Evolutionary conservation across 2,329 filamentous ascomycete species (phyloP).

Genomic region (Sordariomycetes sp.): DNA sequence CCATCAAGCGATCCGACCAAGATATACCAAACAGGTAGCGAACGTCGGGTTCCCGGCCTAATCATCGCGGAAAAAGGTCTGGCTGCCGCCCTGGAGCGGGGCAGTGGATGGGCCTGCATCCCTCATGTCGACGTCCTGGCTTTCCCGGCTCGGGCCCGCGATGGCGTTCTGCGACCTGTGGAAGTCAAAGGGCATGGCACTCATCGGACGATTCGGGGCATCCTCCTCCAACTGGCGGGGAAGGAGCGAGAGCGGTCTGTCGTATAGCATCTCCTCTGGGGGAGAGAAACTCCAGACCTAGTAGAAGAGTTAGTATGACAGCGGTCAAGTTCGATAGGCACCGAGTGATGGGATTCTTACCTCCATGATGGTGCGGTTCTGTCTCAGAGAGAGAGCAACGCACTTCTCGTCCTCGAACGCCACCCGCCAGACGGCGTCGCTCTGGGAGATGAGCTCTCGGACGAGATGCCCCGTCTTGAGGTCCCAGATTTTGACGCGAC

Average conservation of each 20-base stretch:
- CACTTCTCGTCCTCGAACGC: constrained; percentile 98
- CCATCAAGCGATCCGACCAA: neutral
- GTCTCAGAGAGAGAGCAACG: constrained; percentile 83
- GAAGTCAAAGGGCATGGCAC: constrained; percentile 36
- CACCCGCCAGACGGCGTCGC: constrained; percentile 94
- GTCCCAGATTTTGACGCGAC: constrained; percentile 98
- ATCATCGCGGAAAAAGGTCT: constrained; percentile 41
- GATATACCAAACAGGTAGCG: neutral
- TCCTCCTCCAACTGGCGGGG: constrained; percentile 36
- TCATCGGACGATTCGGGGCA: constrained; percentile 35
- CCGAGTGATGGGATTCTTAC: constrained; percentile 40
- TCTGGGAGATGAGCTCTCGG: constrained; percentile 80
- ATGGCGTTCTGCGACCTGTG: constrained; percentile 19
- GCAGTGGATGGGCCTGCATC: constrained; percentile 46
- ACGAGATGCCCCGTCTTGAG: constrained; percentile 84
- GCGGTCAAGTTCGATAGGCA: too few relatives aligned
- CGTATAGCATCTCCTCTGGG: constrained; percentile 55
- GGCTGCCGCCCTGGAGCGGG: constrained; percentile 33
- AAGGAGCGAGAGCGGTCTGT: constrained; percentile 38
- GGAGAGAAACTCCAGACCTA: constrained; percentile 95
- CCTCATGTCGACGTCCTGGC: constrained; percentile 43
- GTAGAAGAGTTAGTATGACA: constrained; percentile 15
- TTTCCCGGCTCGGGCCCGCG: constrained; percentile 20
- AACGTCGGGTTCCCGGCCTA: constrained; percentile 9
- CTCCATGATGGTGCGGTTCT: constrained; percentile 91